A percentile compares a stretch with the other conserved stretches of the same genome.
Evolutionary conservation across 805 yeast genomes (phyloP).

Genomic region (Candida lessepsii): DNA sequence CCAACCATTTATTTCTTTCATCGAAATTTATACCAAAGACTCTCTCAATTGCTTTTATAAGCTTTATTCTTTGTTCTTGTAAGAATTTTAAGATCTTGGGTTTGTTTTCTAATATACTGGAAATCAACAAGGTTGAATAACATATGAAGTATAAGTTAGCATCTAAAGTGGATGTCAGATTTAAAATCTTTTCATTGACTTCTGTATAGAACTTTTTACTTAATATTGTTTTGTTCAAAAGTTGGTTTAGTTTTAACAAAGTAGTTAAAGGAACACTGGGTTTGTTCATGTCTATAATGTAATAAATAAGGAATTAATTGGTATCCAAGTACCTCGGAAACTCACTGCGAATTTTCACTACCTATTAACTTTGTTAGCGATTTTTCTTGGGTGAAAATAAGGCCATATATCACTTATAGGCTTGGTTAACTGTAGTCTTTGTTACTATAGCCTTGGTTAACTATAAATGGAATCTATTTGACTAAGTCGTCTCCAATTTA

Average conservation of each 20-base stretch:
- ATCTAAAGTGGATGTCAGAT: slow-evolving; percentile 35
- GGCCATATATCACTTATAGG: too few relatives aligned
- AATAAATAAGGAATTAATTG: slow-evolving; percentile 1
- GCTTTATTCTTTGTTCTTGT: slow-evolving; percentile 23
- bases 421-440: too few relatives aligned
- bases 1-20: slow-evolving; percentile 15
- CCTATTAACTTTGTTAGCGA: neutral
- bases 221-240: slow-evolving; percentile 33
- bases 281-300: neutral
- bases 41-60: slow-evolving; percentile 19
- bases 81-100: slow-evolving; percentile 30
- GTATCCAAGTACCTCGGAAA: slow-evolving; percentile 2
- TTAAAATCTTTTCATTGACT: slow-evolving; percentile 38
- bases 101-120: slow-evolving; percentile 38
- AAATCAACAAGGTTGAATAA: slow-evolving; percentile 38
- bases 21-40: slow-evolving; percentile 15
- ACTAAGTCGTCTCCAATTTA: too few relatives aligned
- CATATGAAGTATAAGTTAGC: slow-evolving; percentile 41
- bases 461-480: too few relatives aligned
- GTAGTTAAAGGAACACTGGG: slow-evolving; percentile 15
- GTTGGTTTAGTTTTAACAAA: slow-evolving; percentile 26
- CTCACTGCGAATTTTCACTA: slow-evolving; percentile 2
- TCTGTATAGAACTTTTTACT: slow-evolving; percentile 41
- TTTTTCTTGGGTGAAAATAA: too few relatives aligned
- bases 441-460: too few relatives aligned